Evolutionary conservation across 768 basidiomycete genomes (phyloP), one percentile per base, ranked within the genome.

Genomic region (Mycena leptocephala): DNA sequence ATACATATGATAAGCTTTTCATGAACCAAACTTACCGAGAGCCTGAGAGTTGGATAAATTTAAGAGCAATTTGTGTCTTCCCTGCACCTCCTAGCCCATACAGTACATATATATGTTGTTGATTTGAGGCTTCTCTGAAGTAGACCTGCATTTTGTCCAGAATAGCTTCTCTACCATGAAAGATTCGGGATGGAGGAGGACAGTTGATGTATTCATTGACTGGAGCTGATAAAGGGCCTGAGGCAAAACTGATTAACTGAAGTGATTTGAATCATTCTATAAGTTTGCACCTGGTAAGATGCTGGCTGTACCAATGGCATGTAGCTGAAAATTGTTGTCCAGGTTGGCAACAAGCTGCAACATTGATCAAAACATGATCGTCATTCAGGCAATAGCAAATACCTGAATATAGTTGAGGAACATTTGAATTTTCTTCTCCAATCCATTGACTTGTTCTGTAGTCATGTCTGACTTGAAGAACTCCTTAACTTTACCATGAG

Each of bases 111-210:
- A 56, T 41, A 10, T 56, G 24, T 22, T 56, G 66, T 3, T 39
- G 28, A 1, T 37, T 33, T 3, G 14, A 10, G 14, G 20, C 26
- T 4, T n/a, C 1, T 2, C 7, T 28, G 61, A 72, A 72, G 22
- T 10, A 64, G 0, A 35, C 22, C 6, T 62, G 30, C 59, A 72
- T 61, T 41, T 72, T 20, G 3, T 62, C 46, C 18, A 72, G 62
- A 20, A 72, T 64, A 28, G 3, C 22, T 28, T 61, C 9, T 37
- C 70, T 32, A 10, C 70, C 70, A 20, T 72, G 58, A 33, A 72
- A 72, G 3, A 48, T 48, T 39, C 37, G 7, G 5, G 71, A 64
- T 18, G 71, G 71, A 39, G 48, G 61, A 41, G 71, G 71, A n/a
- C 62, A 72, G 14, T 26, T 56, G 33, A 28, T 13, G 5, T 3